phyloP scores from a whole-genome alignment of 2,329 filamentous ascomycete species.

The Mycogone perniciosa region DNA sequence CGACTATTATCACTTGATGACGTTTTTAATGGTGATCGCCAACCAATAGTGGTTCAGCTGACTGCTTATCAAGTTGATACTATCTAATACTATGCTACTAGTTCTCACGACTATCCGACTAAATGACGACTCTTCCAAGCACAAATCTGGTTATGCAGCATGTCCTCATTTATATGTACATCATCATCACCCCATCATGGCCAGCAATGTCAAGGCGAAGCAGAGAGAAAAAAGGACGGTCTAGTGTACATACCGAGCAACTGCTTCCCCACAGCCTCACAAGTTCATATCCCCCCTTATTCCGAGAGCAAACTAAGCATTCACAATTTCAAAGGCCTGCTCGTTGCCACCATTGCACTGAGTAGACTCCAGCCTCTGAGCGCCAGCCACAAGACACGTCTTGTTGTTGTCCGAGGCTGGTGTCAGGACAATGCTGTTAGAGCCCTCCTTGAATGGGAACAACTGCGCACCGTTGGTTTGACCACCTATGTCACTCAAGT shows the following conservation, averaged over 20 bases:
- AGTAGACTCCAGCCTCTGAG: constrained; percentile 18
- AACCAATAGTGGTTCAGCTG: background rate
- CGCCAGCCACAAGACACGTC: constrained; percentile 15
- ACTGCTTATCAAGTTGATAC: background rate
- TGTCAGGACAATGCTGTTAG: constrained; percentile 35
- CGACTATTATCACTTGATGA: background rate
- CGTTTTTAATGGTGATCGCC: background rate
- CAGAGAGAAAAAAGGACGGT: background rate
- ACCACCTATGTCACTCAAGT: constrained; percentile 28
- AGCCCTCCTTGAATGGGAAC: constrained; percentile 39
- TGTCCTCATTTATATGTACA: background rate
- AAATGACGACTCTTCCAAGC: too few species aligned
- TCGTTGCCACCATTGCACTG: constrained; percentile 22
- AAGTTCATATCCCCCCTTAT: background rate
- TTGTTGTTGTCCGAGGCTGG: constrained; percentile 37
- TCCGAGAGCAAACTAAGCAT: constrained; percentile 3
- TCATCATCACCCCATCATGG: constrained; percentile 2
- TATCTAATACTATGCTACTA: background rate
- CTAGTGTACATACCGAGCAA: constrained; percentile 4
- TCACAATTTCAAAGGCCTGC: constrained; percentile 17
- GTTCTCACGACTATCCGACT: background rate
- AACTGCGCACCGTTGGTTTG: constrained; percentile 43
- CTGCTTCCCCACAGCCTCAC: background rate
- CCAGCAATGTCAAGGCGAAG: background rate
- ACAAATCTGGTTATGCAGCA: too few species aligned